phyloP scores from a whole-genome alignment of 2,329 filamentous ascomycete genomes.

The Rhynchosporium secalis region DNA sequence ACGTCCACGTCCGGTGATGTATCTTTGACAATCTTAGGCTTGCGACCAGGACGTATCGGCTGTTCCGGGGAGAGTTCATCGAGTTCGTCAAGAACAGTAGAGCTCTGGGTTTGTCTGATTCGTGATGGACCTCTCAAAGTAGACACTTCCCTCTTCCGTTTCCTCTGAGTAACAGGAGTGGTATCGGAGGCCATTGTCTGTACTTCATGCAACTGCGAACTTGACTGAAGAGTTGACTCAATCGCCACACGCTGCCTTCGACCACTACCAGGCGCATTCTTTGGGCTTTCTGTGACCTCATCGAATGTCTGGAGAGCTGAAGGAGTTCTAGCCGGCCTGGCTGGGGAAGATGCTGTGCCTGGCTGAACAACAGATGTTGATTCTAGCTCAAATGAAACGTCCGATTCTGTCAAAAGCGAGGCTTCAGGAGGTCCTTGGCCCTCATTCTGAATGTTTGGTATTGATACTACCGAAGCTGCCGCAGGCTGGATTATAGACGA shows the following conservation, averaged over 20 bases:
- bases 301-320: conserved; percentile 36
- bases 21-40: conserved; percentile 2
- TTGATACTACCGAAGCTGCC: conserved; percentile 1
- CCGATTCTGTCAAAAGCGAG: background rate
- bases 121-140: background rate
- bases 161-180: conserved; percentile 29
- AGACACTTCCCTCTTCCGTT: conserved; percentile 28
- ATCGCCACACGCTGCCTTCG: conserved; percentile 49
- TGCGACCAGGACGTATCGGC: conserved; percentile 24
- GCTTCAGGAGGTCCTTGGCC: background rate
- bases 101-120: background rate
- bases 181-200: conserved; percentile 18
- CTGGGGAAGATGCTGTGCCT: conserved; percentile 1
- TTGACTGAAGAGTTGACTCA: conserved; percentile 25
- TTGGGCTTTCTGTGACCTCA: conserved; percentile 55
- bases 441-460: too few species aligned
- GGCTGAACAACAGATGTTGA: background rate
- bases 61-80: conserved; percentile 41
- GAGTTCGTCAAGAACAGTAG: conserved; percentile 24
- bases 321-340: conserved; percentile 15
- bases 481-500: conserved; percentile 16
- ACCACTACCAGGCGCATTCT: conserved; percentile 56
- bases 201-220: conserved; percentile 23
- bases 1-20: conserved; percentile 39
- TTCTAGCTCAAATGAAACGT: background rate